phyloP scores from a whole-genome alignment of 2,329 filamentous ascomycete genomes.

The Cryphonectria parasitica region DNA sequence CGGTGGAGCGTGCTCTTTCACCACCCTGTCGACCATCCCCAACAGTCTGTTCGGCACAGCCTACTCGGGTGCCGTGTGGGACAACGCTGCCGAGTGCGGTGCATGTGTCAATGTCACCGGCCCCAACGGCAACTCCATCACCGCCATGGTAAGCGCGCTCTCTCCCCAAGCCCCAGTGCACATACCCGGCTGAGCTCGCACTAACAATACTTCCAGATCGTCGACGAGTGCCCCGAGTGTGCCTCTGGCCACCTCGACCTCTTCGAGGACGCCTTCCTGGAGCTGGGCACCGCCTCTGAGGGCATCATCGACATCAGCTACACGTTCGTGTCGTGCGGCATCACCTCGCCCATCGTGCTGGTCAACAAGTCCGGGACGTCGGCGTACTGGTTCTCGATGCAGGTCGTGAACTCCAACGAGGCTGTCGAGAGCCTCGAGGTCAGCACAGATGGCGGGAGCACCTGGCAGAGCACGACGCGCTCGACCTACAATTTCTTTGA shows the following conservation, averaged over 20 bases:
- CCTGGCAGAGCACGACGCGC: slow-evolving; percentile 61
- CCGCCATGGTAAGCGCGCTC: slow-evolving; percentile 59
- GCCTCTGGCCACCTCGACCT: slow-evolving; percentile 47
- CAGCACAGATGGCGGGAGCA: slow-evolving; percentile 60
- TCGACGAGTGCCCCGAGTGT: slow-evolving; percentile 52
- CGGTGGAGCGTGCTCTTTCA: slow-evolving; percentile 67
- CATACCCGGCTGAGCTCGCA: not conserved
- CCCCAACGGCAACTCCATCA: slow-evolving; percentile 60
- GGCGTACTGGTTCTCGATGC: slow-evolving; percentile 55
- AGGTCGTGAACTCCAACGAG: slow-evolving; percentile 66
- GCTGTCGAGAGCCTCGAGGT: slow-evolving; percentile 62
- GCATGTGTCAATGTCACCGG: slow-evolving; percentile 64
- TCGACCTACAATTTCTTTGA: slow-evolving; percentile 66
- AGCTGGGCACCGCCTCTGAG: slow-evolving; percentile 41
- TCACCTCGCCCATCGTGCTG: slow-evolving; percentile 46
- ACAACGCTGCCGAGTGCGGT: slow-evolving; percentile 60
- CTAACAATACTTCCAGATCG: slow-evolving; percentile 38
- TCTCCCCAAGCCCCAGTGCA: not conserved
- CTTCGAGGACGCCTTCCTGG: slow-evolving; percentile 47
- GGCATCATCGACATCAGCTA: slow-evolving; percentile 44
- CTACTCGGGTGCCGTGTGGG: slow-evolving; percentile 62
- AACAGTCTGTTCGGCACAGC: slow-evolving; percentile 64
- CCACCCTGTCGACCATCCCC: slow-evolving; percentile 61
- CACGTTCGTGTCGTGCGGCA: slow-evolving; percentile 45
- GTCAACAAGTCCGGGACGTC: slow-evolving; percentile 51